Conservation (phyloP, 768 basidiomycete species). For the Amanita rimosa region DNA sequence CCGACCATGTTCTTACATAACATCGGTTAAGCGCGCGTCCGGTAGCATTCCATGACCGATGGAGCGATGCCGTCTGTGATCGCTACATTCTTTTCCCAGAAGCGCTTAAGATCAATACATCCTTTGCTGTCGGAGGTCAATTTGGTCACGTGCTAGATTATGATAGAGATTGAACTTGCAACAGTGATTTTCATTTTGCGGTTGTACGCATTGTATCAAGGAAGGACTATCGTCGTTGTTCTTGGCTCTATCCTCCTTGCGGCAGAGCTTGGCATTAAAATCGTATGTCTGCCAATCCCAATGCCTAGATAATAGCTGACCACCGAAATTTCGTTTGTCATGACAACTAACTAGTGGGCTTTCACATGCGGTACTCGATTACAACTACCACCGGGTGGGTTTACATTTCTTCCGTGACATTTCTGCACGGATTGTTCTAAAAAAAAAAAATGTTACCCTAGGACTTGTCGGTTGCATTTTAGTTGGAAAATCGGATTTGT, state of each 20-base stretch:
- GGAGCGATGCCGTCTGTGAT: slow-evolving; percentile 21
- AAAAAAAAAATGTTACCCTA: slow-evolving; percentile 8
- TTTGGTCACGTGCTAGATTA: neutral
- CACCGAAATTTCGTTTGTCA: neutral
- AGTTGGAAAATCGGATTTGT: slow-evolving; percentile 17
- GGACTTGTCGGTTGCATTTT: slow-evolving; percentile 25
- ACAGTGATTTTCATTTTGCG: slow-evolving; percentile 20
- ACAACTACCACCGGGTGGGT: slow-evolving; percentile 16
- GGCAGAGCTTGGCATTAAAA: slow-evolving; percentile 19
- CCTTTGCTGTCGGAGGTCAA: slow-evolving; percentile 20
- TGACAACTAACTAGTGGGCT: slow-evolving; percentile 23
- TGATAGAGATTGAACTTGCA: neutral
- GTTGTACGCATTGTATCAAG: slow-evolving; percentile 19
- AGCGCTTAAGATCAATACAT: slow-evolving; percentile 21
- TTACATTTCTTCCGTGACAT: neutral
- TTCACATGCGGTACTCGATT: slow-evolving; percentile 23
- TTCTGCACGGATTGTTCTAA: neutral
- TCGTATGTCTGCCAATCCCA: slow-evolving; percentile 14
- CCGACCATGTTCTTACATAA: neutral
- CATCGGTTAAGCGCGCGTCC: neutral
- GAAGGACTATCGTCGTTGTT: slow-evolving; percentile 11
- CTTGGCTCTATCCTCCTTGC: slow-evolving; percentile 14
- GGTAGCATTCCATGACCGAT: slow-evolving; percentile 22
- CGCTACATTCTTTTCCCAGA: slow-evolving; percentile 24
- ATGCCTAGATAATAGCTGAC: neutral